These are phyloP conservation scores for Fusarium zealandicum DNA, from an alignment of 2,329 filamentous ascomycete species.

Conservation along the genomic window DNA sequence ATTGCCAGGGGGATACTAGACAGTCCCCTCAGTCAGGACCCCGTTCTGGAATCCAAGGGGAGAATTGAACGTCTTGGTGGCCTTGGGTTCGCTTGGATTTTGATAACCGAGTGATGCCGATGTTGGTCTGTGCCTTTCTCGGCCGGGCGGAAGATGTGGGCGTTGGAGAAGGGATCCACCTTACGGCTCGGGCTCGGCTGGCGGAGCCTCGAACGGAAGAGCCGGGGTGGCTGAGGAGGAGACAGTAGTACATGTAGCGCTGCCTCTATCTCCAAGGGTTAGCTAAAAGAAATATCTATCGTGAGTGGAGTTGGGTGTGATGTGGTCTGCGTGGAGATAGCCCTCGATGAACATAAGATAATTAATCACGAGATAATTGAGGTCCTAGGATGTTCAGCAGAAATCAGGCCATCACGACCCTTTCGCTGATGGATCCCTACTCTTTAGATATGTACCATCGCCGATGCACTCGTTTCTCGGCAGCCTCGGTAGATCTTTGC, in stretches of 20 bases:
- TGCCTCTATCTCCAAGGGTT: not conserved
- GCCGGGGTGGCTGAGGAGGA: slow-evolving; percentile 23
- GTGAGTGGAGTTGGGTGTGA: no score
- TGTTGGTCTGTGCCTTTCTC: slow-evolving; percentile 40
- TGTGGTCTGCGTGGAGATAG: no score
- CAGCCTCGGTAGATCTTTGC: slow-evolving; percentile 27
- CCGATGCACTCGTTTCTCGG: slow-evolving; percentile 31
- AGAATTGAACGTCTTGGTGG: not conserved
- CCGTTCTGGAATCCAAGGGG: slow-evolving; percentile 13
- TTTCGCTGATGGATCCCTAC: slow-evolving; percentile 14
- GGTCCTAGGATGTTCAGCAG: slow-evolving; percentile 1
- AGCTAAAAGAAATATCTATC: not conserved
- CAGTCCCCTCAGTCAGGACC: not conserved
- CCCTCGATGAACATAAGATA: no score
- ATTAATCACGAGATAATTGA: not conserved
- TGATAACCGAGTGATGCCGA: slow-evolving; percentile 41
- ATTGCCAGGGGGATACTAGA: not conserved
- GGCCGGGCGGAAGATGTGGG: slow-evolving; percentile 38
- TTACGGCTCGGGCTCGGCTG: slow-evolving; percentile 21
- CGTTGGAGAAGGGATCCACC: slow-evolving; percentile 27
- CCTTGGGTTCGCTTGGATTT: not conserved
- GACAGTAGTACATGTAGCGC: not conserved
- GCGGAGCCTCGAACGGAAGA: slow-evolving; percentile 22
- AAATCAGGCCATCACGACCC: slow-evolving; percentile 27
- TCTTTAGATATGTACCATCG: slow-evolving; percentile 15